Evolutionary conservation across 73 alveolate species (phyloP), one percentile per base, ranked within the genome.

Genomic region (Urostyla sp.): DNA sequence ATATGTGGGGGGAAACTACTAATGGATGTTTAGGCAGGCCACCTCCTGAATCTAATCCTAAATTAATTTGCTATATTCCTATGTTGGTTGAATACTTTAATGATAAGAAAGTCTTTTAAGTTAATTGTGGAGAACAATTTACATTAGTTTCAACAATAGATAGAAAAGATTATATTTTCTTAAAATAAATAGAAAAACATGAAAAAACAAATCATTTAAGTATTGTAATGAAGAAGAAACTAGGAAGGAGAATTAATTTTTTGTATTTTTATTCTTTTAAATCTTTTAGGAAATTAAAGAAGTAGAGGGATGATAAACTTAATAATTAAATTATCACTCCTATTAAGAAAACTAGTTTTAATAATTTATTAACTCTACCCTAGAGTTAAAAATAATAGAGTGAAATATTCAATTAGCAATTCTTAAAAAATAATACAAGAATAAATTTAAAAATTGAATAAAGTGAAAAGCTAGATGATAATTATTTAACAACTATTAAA

Each of bases 1-100:
- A 51, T 43, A 85, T 85, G 93, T 85, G 93, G 93, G 93, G 93
- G 20, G 89, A 75, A 28, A 20, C 66, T n/a, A 40, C 88, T 0
- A 74, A 59, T 13, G 93, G 89, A 4, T 75, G 89, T 30, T 52
- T 75, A 50, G 93, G 89, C 0, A 85, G 93, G 53, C 88, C 86
- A 28, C 78, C 78, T 15, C 56, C 84, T 20, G 86, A 75, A 23
- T 15, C 44, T 34, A 23, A 61, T 26, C 58, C 56, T 2, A 59
- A 69, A 28, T 36, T 34, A 40, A 26, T 54, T 52, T 36, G 77
- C 1, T 63, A 59, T 3, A 61, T 59, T 55, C 58, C 85, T 1
- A 44, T 50, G 31, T 85, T 37, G 11, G 78, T 35, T 2, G 89
- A 53, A 8, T 37, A 31, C 20, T 44, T 78, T 23, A 21, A 20